Evolutionary conservation across 176 grass and related monocot species (phyloP).

Genomic region (Musa itinerans): DNA sequence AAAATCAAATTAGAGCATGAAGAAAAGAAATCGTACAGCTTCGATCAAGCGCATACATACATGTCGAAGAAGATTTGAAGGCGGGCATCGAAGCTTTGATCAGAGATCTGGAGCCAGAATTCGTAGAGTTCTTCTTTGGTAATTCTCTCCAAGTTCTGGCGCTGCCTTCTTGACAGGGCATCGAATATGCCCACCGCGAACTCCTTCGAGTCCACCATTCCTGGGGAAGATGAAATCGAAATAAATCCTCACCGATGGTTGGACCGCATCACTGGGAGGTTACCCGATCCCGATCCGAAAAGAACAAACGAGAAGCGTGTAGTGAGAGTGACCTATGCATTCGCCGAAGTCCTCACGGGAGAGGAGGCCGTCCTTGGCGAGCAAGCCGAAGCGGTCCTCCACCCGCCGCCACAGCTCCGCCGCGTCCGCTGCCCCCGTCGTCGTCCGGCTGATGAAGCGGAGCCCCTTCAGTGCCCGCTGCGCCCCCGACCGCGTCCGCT

Average conservation of each 20-base stretch:
- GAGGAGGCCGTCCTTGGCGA: conserved; percentile 70
- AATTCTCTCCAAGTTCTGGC: conserved; percentile 83
- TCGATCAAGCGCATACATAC: conserved; percentile 24
- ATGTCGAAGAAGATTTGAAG: conserved; percentile 99
- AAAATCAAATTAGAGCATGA: background rate
- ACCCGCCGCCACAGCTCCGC: conserved; percentile 72
- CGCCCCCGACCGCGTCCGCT: conserved; percentile 66
- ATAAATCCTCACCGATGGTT: no score
- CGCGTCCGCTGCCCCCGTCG: conserved; percentile 38
- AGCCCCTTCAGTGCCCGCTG: conserved; percentile 81
- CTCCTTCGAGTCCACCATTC: conserved; percentile 91
- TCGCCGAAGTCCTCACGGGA: conserved; percentile 94
- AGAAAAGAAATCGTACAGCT: background rate
- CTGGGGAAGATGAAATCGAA: conserved; percentile 18
- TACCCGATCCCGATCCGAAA: background rate
- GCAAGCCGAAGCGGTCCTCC: conserved; percentile 64
- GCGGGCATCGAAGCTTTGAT: conserved; percentile 95
- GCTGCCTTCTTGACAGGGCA: conserved; percentile 53
- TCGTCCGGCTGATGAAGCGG: conserved; percentile 94
- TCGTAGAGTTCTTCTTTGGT: conserved; percentile 94
- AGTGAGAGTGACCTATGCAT: conserved; percentile 57
- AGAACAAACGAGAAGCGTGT: background rate
- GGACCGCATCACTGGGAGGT: background rate
- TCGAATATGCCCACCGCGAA: conserved; percentile 92
- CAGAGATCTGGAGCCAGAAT: conserved; percentile 98